Base-by-base conservation (phyloP, 1,139 yeast species). In the Arxiozyma slooffiae region DNA sequence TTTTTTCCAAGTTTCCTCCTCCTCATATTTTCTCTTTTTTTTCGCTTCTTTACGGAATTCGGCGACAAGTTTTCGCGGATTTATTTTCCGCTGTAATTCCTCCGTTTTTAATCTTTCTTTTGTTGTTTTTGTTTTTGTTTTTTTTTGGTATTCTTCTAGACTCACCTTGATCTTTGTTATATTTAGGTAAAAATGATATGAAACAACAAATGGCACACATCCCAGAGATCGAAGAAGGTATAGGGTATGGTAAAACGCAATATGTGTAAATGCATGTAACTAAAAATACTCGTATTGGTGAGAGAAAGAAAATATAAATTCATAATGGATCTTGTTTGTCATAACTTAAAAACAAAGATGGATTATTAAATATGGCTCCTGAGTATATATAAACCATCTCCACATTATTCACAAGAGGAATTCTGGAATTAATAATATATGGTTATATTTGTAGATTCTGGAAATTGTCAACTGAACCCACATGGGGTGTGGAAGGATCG, bases 371-470 rank as follows among this genome's bases (percentile, higher is more conserved):
- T 90, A 90, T 62, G 97, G 97, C 1, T 85, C 96, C 0, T 72
- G 90, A 50, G n/a, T n/a, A 81, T 90, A 24, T 90, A 85, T 74
- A 90, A 89, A 62, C 97, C 96, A 0, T 97, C 97, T 0, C 92
- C 95, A 22, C 79, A 80, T 53, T 74, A 77, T 20, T 76, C 75
- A 46, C 75, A 77, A 55, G n/a, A 71, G 80, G 41, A 80, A 85
- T 8, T 81, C 87, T 0, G 97, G 97, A n/a, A n/a, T n/a, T n/a
- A 0, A 78, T 81, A 53, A 73, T 90, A 30, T 74, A 75, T 51
- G 96, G 96, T 1, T 88, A 73, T 58, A 78, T 84, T 2, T 73
- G 97, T 23, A 71, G 96, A 50, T 90, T 90, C 64, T 90, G 97
- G 97, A 96, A 89, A 67, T 79, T 87, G 42, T 82, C 94, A 7